phyloP scores from a whole-genome alignment of 345 rosid species.

The Lumnitzera littorea region DNA sequence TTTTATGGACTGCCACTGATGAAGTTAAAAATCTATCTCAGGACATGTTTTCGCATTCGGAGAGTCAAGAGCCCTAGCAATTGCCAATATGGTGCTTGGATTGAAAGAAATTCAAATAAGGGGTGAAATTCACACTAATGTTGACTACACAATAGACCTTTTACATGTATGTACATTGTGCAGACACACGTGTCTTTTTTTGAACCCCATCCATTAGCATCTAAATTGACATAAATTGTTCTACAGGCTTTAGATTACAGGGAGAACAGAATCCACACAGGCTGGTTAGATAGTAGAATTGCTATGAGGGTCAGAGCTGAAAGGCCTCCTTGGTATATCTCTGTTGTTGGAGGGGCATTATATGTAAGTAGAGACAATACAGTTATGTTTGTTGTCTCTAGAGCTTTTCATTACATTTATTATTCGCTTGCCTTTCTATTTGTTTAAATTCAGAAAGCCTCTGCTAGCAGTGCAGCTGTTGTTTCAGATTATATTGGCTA shows the following conservation, averaged over 20 bases:
- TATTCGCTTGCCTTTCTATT: constrained; percentile 1
- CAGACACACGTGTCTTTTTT: too few relatives aligned
- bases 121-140: constrained; percentile 96
- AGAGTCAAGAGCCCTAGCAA: constrained; percentile 95
- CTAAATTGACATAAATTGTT: constrained; percentile 9
- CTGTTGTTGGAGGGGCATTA: constrained; percentile 97
- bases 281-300: constrained; percentile 99
- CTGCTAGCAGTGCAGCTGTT: constrained; percentile 87
- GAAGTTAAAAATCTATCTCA: constrained; percentile 19
- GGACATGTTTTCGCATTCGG: constrained; percentile 99
- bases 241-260: constrained; percentile 89
- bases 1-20: neutral
- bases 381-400: neutral
- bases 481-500: constrained; percentile 98
- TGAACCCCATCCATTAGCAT: neutral
- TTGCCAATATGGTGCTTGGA: constrained; percentile 99
- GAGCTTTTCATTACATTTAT: neutral
- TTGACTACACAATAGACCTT: constrained; percentile 94
- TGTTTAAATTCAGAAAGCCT: constrained; percentile 72
- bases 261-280: constrained; percentile 96
- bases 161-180: constrained; percentile 54
- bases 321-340: constrained; percentile 99
- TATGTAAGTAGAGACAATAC: constrained; percentile 51
- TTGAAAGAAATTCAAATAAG: constrained; percentile 98
- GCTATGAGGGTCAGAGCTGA: constrained; percentile 99